phyloP scores from a whole-genome alignment of 2,329 filamentous ascomycete species.

The Botrytis aclada region DNA sequence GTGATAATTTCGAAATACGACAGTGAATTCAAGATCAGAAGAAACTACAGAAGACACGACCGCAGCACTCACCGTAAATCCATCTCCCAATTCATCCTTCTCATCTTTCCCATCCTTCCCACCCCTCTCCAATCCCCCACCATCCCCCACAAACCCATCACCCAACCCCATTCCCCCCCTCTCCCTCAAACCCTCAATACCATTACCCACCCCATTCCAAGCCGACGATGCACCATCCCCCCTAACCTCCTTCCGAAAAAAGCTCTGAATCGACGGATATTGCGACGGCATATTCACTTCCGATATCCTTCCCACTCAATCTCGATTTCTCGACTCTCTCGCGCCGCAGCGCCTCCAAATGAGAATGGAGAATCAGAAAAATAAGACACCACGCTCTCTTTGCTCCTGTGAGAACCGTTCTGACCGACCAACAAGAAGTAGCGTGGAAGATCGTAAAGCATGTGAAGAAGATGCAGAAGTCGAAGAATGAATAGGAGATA shows the following conservation, averaged over 20 bases:
- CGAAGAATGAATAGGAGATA: too few species aligned
- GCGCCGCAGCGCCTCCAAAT: too few species aligned
- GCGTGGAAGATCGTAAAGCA: too few species aligned
- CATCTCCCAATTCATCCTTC: background rate
- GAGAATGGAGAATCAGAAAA: too few species aligned
- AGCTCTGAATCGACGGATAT: constrained; percentile 35
- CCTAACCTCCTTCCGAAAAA: constrained; percentile 30
- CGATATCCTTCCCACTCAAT: background rate
- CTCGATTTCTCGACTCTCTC: too few species aligned
- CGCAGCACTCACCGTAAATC: background rate
- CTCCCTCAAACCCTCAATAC: background rate
- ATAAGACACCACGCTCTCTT: too few species aligned
- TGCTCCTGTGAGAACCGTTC: too few species aligned
- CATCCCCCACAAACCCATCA: background rate
- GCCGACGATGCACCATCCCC: background rate
- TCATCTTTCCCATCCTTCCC: background rate
- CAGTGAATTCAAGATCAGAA: too few species aligned
- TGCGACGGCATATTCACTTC: constrained; percentile 2
- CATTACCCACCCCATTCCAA: background rate
- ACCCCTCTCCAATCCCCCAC: background rate
- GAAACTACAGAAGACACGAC: fast-evolving
- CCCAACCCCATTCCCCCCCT: background rate
- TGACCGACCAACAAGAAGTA: too few species aligned
- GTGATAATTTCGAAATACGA: fast-evolving
- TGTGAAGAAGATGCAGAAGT: too few species aligned